These are phyloP conservation scores for Rhododendron mucronatum DNA, from an alignment of 148 eudicot genomes.

Conservation along the genomic window DNA sequence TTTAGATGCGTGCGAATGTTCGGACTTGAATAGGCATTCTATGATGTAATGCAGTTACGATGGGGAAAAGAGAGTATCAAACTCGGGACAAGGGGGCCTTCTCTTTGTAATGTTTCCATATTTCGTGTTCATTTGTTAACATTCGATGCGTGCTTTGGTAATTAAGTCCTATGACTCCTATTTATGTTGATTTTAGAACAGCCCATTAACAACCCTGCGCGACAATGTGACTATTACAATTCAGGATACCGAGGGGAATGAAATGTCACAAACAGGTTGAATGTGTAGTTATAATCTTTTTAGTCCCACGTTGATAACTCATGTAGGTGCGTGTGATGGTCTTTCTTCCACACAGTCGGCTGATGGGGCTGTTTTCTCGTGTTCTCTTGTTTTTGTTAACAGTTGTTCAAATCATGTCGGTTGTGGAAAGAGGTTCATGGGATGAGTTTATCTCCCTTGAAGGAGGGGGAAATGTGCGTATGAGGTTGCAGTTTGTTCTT, in stretches of 20 bases:
- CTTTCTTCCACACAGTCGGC: slow-evolving; percentile 7
- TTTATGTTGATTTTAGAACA: slow-evolving; percentile 24
- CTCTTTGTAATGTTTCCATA: slow-evolving; percentile 57
- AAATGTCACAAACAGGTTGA: slow-evolving; percentile 59
- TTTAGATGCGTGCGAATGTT: background rate
- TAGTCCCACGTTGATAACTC: background rate
- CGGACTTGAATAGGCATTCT: slow-evolving; percentile 7
- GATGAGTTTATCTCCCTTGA: slow-evolving; percentile 67
- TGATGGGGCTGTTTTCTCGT: background rate
- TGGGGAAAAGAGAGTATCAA: slow-evolving; percentile 67
- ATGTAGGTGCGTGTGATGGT: background rate
- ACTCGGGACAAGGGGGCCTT: slow-evolving; percentile 55
- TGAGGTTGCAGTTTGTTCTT: slow-evolving; percentile 69
- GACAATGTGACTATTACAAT: slow-evolving; percentile 57
- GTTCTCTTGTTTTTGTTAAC: background rate
- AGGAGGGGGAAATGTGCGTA: slow-evolving; percentile 69
- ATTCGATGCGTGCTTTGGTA: background rate
- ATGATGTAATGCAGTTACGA: slow-evolving; percentile 54
- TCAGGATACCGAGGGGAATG: slow-evolving; percentile 67
- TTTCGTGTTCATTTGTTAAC: background rate
- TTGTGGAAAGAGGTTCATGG: slow-evolving; percentile 76
- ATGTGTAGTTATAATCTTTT: background rate
- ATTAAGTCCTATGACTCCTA: background rate
- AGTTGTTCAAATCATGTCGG: slow-evolving; percentile 56
- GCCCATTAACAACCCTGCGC: slow-evolving; percentile 61